Base-by-base conservation (phyloP, 495 filamentous ascomycete genomes). In the Trichocladium antarcticum region DNA sequence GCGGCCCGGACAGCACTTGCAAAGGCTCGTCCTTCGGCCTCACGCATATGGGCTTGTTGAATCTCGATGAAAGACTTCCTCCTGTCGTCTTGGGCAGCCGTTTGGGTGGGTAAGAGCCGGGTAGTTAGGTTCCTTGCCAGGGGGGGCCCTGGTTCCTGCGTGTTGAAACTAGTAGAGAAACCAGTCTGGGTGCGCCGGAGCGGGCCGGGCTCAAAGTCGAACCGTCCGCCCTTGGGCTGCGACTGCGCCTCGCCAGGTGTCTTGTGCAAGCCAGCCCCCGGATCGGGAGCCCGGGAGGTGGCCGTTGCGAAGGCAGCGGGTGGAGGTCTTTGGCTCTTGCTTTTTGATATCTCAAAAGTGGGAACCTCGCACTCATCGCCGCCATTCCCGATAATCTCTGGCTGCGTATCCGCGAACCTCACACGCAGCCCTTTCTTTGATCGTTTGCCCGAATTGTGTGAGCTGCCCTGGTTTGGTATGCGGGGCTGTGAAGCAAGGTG, bases 311-410 rank as follows among this genome's bases (percentile, higher is more conserved):
- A n/a, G 55, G 54, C 29, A 55, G 55, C 32, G 6, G 59, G 61
- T 21, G 58, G 58, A 1, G 69, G 68, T 48, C 61, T 71, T 15
- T 68, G 57, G 42, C 68, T 68, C 55, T 72, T 72, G 42, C 72
- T 63, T 56, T 65, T 70, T 0, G 76, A 78, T 15, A 94, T 81
- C 56, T 89, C 85, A 16, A 77, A 69, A 0, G 79, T 75, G 6
- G 84, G 82, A 4, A 68, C 64, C 32, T 84, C 81, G 36, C 82
- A 79, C 53, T 93, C 87, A 64, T 94, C 88, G 12, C 89, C 89
- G 19, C 89, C 89, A 57, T 85, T 79, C 20, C 89, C 89, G 63
- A 95, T 93, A 42, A 93, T 59, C 31, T 85, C 84, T 14, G 87
- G 85, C 49, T 68, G 68, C 17, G 65, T 72, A 42, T 82, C 72